These are phyloP conservation scores for Pochonia chlamydosporia DNA, from an alignment of 2,329 filamentous ascomycete species.

Conservation along the genomic window DNA sequence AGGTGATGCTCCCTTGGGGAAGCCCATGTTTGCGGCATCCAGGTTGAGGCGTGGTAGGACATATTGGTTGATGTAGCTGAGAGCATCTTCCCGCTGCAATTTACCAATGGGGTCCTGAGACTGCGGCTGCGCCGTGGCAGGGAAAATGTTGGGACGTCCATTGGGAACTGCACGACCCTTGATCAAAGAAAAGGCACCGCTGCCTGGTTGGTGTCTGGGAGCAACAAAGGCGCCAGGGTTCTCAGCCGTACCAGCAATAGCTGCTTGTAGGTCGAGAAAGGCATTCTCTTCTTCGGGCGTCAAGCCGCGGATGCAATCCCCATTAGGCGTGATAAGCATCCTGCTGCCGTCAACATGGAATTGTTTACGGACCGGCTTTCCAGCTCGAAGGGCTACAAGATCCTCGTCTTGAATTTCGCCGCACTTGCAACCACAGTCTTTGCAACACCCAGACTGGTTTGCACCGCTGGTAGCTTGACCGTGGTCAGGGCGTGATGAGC, in stretches of 20 bases:
- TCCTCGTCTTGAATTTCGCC: slow-evolving; percentile 42
- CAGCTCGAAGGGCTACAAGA: slow-evolving; percentile 47
- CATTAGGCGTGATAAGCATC: slow-evolving; percentile 69
- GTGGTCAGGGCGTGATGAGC: slow-evolving; percentile 22
- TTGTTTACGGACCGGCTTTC: slow-evolving; percentile 55
- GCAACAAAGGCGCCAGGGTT: slow-evolving; percentile 52
- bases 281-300: slow-evolving; percentile 62
- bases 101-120: slow-evolving; percentile 56
- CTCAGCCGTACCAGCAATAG: slow-evolving; percentile 42
- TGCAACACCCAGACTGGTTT: slow-evolving; percentile 25
- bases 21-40: slow-evolving; percentile 39
- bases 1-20: slow-evolving; percentile 30
- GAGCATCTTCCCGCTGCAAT: slow-evolving; percentile 60
- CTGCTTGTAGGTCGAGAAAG: slow-evolving; percentile 63
- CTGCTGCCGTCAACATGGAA: slow-evolving; percentile 54
- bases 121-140: slow-evolving; percentile 38
- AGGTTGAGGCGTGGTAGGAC: slow-evolving; percentile 56
- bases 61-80: slow-evolving; percentile 65
- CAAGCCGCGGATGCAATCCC: slow-evolving; percentile 69
- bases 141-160: slow-evolving; percentile 57
- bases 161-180: slow-evolving; percentile 61
- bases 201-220: slow-evolving; percentile 46
- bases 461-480: slow-evolving; percentile 12
- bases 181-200: slow-evolving; percentile 55
- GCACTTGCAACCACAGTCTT: slow-evolving; percentile 32